Percentiles rank a stretch among this genome's conserved stretches.
phyloP scores from a whole-genome alignment of 73 alveolate species.

The Paramecium primaurelia region DNA sequence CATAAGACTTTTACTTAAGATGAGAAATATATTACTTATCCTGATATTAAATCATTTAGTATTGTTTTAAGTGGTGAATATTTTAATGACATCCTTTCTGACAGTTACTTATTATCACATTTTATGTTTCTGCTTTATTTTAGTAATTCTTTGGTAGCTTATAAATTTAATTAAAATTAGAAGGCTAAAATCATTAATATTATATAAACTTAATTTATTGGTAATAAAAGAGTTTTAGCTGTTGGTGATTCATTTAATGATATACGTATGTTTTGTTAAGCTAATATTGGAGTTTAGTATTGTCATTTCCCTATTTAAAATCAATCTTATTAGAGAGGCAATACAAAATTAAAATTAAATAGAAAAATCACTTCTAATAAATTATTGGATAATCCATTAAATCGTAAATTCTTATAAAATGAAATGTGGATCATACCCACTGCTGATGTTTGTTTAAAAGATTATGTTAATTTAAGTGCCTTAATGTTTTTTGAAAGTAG shows the following conservation, averaged over 20 bases:
- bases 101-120: slow-evolving; percentile 35
- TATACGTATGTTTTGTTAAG: not conserved
- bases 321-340: not conserved
- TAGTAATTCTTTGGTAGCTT: slow-evolving; percentile 43
- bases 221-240: slow-evolving; percentile 21
- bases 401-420: not conserved
- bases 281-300: slow-evolving; percentile 23
- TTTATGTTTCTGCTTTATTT: slow-evolving; percentile 35
- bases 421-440: slow-evolving; percentile 39
- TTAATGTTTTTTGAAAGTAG: slow-evolving; percentile 27
- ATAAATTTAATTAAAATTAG: not conserved
- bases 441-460: not conserved
- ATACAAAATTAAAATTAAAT: not conserved
- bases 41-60: slow-evolving; percentile 30
- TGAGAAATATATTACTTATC: not conserved
- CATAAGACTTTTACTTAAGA: not conserved
- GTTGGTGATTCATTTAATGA: slow-evolving; percentile 43
- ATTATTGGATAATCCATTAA: slow-evolving; percentile 33
- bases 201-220: slow-evolving; percentile 7
- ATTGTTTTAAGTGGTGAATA: slow-evolving; percentile 52
- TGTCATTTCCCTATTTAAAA: not conserved
- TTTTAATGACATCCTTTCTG: slow-evolving; percentile 18
- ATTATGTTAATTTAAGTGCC: not conserved
- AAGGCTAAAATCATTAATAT: slow-evolving; percentile 35
- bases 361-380: not conserved